Base-by-base conservation (phyloP, 768 basidiomycete genomes). In the Russula sp. region DNA sequence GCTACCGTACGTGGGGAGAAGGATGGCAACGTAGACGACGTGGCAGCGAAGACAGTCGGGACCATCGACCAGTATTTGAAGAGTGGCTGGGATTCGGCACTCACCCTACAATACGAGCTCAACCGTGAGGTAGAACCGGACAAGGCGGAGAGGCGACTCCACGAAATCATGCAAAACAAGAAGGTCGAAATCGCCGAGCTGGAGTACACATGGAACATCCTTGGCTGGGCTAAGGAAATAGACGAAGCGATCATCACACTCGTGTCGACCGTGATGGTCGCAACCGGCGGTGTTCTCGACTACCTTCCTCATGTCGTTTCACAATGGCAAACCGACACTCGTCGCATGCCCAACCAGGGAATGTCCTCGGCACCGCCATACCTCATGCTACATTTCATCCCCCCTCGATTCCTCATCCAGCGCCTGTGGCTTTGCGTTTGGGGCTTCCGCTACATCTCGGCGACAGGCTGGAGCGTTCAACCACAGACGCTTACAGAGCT, bases 151-250 rank as follows among this genome's bases (percentile, higher is more conserved):
- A 56, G 61, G 20, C 41, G 56, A 32, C 38, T 57, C 38, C 22
- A 41, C 16, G 25, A 64, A 7, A 56, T 63, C 54, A 20, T 60
- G 39, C 14, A 2, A 6, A 25, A 49, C 5, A 29, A 32, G 22
- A 46, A 41, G 41, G 41, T 9, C 20, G 48, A 56, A 25, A 34
- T 64, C 13, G 51, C 39, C n/a, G 42, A 39, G 16, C 50, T 65
- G 4, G 64, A 58, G 7, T 48, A 61, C 29, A 52, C 42, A 8
- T 61, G 64, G 64, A 61, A 58, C 45, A 29, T 48, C 20, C 20
- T 65, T 22, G 64, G 64, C 6, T 65, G 64, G 64, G 59, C 64
- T 2, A 47, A 58, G 7, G 59, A 52, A 10, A 35, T 45, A 35
- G 64, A 65, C 39, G 47, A 53, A 13, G 48, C 64, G 4, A n/a